Conservation (phyloP, 1,284 basidiomycete species). For the Sphagnurus paluster region DNA sequence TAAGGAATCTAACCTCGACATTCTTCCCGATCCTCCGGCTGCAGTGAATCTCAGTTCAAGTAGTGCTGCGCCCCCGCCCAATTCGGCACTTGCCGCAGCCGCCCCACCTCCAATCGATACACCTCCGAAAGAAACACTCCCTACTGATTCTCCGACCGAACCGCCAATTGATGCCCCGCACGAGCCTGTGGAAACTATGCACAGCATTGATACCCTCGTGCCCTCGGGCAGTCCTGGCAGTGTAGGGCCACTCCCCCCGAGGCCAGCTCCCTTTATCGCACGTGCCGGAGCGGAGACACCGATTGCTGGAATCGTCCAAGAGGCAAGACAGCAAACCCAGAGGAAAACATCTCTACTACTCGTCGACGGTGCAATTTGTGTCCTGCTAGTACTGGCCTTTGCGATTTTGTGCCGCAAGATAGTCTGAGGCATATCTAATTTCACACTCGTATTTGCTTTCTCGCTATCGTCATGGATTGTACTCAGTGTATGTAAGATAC, state of each 20-base stretch:
- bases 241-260: conserved; percentile 3
- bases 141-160: background rate
- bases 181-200: conserved; percentile 3
- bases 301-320: background rate
- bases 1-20: conserved; percentile 62
- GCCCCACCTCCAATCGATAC: background rate
- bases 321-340: conserved; percentile 3
- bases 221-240: conserved; percentile 2
- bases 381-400: conserved; percentile 62
- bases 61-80: too few relatives aligned
- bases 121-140: conserved; percentile 1
- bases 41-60: conserved; percentile 1
- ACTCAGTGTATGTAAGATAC: conserved; percentile 8
- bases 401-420: conserved; percentile 63
- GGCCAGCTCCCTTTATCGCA: conserved; percentile 15
- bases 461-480: conserved; percentile 4
- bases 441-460: conserved; percentile 9
- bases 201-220: conserved; percentile 17
- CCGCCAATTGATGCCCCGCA: background rate
- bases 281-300: conserved; percentile 15
- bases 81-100: background rate
- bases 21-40: conserved; percentile 64
- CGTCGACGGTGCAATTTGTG: conserved; percentile 62
- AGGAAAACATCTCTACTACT: conserved; percentile 30
- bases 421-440: conserved; percentile 32